Percentiles rank a stretch among this genome's conserved stretches.
These are phyloP conservation scores for Mucor piriformis DNA, from an alignment of 371 early-diverging fungal species.

Conservation along the genomic window DNA sequence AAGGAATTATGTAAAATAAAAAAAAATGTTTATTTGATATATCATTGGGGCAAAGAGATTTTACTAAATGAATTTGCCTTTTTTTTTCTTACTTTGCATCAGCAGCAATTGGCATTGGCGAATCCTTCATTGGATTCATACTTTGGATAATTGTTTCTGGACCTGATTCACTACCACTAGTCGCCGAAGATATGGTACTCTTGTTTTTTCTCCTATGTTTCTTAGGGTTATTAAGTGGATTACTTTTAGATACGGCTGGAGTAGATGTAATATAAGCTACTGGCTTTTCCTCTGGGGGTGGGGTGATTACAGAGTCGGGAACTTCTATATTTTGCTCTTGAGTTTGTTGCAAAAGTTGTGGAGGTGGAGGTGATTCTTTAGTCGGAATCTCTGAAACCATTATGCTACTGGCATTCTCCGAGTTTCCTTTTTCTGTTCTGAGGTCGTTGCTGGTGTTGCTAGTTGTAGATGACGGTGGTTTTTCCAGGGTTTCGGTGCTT, in stretches of 20 bases:
- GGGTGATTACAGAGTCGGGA: conserved; percentile 11
- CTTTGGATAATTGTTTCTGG: not conserved
- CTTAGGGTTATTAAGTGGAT: conserved; percentile 7
- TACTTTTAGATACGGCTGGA: not conserved
- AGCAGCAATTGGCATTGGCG: not conserved
- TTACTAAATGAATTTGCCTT: not conserved
- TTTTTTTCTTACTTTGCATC: not conserved
- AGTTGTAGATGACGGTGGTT: not conserved
- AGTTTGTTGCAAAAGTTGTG: not conserved
- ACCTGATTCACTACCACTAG: conserved; percentile 4
- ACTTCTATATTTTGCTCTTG: not conserved
- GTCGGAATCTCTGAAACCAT: conserved; percentile 1
- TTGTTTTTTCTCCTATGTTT: conserved; percentile 8
- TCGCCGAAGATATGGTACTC: conserved; percentile 4
- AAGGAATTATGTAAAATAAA: not conserved
- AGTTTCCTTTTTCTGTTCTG: not conserved
- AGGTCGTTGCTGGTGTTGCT: not conserved
- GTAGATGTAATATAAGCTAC: not conserved
- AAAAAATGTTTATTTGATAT: not conserved
- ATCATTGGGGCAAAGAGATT: not conserved
- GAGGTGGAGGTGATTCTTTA: not conserved
- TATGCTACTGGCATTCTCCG: conserved; percentile 3
- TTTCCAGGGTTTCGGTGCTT: not conserved
- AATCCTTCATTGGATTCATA: not conserved
- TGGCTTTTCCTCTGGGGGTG: conserved; percentile 21